phyloP scores from a whole-genome alignment of 1,284 basidiomycete species.

The Sporisorium exsertum region DNA sequence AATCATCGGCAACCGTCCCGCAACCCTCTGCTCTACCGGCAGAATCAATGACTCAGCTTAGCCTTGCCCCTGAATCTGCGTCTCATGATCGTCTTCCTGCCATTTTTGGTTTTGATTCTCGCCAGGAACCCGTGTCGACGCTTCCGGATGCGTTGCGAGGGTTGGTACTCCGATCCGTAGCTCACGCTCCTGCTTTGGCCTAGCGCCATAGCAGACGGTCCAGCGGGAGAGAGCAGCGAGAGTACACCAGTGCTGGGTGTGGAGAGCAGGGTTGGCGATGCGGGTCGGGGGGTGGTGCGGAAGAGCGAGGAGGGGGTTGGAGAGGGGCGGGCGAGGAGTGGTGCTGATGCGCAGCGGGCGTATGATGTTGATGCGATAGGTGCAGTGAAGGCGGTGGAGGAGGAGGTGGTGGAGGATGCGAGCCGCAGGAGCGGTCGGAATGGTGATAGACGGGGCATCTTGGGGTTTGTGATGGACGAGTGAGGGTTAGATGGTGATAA shows the following conservation, averaged over 20 bases:
- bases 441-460: conserved; percentile 36
- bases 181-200: conserved; percentile 34
- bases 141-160: conserved; percentile 87
- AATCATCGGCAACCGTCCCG: too few relatives aligned
- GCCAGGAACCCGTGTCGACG: conserved; percentile 87
- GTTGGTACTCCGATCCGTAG: conserved; percentile 84
- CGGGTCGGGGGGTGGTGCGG: background rate
- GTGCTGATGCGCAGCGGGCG: background rate
- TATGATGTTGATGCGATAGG: conserved; percentile 14
- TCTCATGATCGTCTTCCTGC: conserved; percentile 75
- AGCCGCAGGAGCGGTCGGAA: conserved; percentile 22
- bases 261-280: background rate
- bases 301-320: background rate
- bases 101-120: conserved; percentile 76
- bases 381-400: background rate
- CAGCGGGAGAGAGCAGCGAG: background rate
- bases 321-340: background rate
- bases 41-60: conserved; percentile 40
- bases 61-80: conserved; percentile 51
- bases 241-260: background rate
- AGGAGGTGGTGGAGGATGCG: background rate
- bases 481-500: background rate
- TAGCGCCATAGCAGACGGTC: background rate
- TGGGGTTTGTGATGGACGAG: background rate
- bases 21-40: background rate